Evolutionary conservation across 805 yeast species (phyloP).

Genomic region (Yarrowia yakushimensis): DNA sequence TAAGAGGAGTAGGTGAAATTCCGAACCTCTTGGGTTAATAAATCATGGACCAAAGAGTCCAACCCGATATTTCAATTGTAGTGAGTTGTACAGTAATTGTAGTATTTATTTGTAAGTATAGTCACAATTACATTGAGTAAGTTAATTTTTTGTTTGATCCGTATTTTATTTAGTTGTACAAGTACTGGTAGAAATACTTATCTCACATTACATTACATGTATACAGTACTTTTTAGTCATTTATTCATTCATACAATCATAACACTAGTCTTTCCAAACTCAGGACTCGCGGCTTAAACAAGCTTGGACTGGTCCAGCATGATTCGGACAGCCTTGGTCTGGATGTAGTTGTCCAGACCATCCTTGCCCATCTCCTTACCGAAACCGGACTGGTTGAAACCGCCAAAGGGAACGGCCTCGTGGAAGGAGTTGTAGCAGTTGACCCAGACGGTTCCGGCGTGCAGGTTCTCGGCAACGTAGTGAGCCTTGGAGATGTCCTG

Average conservation of each 20-base stretch:
- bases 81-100: neutral
- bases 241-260: constrained; percentile 14
- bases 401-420: constrained; percentile 72
- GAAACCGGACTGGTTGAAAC: constrained; percentile 72
- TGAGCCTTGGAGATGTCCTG: constrained; percentile 64
- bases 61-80: neutral
- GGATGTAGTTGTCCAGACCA: constrained; percentile 68
- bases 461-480: constrained; percentile 53
- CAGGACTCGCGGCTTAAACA: neutral
- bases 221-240: neutral
- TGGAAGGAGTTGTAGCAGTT: constrained; percentile 67
- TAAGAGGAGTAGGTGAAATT: neutral
- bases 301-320: constrained; percentile 24
- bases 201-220: no score
- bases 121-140: no score
- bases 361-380: constrained; percentile 79
- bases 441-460: constrained; percentile 68
- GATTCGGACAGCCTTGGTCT: constrained; percentile 71
- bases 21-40: neutral
- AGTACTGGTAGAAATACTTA: no score
- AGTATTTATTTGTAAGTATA: no score
- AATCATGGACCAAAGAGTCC: neutral
- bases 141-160: no score
- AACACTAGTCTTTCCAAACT: neutral
- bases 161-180: no score